Percentiles rank a stretch among this genome's conserved stretches.
Evolutionary conservation across 1,284 basidiomycete genomes (phyloP).

Genomic region (Puccinia triticina): DNA sequence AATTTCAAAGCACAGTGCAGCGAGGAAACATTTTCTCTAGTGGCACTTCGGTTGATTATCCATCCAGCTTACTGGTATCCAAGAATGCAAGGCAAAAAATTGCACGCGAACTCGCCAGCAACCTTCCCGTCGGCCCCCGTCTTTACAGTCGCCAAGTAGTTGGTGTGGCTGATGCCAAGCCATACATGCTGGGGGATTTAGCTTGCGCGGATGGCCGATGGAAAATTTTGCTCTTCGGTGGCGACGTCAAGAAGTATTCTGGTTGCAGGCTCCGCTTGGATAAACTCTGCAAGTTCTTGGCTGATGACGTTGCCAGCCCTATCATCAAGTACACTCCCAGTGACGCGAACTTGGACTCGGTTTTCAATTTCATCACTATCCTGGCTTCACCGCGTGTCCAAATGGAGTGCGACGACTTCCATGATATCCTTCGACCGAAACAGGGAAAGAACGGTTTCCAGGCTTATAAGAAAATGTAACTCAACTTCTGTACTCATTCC

Average conservation of each 20-base stretch:
- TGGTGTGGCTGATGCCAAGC: conserved; percentile 46
- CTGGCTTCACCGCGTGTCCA: conserved; percentile 53
- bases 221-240: conserved; percentile 56
- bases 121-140: conserved; percentile 56
- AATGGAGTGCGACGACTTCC: conserved; percentile 54
- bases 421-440: conserved; percentile 54
- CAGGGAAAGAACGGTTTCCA: conserved; percentile 53
- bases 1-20: conserved; percentile 43
- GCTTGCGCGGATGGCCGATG: conserved; percentile 50
- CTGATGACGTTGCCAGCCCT: conserved; percentile 53
- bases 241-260: conserved; percentile 54
- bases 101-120: conserved; percentile 54
- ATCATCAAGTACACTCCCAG: conserved; percentile 58
- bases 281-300: conserved; percentile 27
- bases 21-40: conserved; percentile 51
- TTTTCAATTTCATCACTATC: conserved; percentile 57
- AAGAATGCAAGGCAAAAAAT: conserved; percentile 45
- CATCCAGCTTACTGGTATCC: conserved; percentile 54
- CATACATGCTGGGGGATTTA: conserved; percentile 47
- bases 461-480: conserved; percentile 52
- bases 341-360: conserved; percentile 52
- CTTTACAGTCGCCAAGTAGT: conserved; percentile 54
- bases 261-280: conserved; percentile 32
- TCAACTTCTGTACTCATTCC: background rate
- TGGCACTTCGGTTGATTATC: conserved; percentile 58